Evolutionary conservation across 2,329 filamentous ascomycete genomes (phyloP).

Genomic region (Stachybotrys elegans): DNA sequence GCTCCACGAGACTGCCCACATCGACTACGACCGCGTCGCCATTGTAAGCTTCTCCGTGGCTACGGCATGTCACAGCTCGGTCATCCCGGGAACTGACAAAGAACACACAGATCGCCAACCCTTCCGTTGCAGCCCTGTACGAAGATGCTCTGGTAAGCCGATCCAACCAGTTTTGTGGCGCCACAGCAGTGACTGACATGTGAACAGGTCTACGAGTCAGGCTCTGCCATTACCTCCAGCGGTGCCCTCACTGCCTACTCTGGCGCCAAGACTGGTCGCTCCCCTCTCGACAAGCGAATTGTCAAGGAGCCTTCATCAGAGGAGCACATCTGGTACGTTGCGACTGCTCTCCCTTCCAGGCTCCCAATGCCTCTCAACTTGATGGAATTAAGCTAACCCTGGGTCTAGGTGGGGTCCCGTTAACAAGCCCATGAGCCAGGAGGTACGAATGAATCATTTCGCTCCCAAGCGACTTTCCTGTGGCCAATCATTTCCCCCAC

Average conservation of each 20-base stretch:
- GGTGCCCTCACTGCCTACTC: conserved; percentile 97
- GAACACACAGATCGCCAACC: conserved; percentile 66
- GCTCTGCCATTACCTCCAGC: conserved; percentile 92
- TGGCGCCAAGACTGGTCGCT: conserved; percentile 95
- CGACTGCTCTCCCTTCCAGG: no score
- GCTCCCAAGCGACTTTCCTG: no score
- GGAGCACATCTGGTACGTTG: conserved; percentile 74
- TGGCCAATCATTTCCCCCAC: no score
- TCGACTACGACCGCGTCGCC: conserved; percentile 96
- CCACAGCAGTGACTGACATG: no score
- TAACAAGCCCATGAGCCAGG: conserved; percentile 96
- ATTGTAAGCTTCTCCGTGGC: conserved; percentile 60
- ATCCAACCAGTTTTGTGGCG: no score
- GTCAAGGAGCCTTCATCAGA: conserved; percentile 88
- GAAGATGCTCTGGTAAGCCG: conserved; percentile 83
- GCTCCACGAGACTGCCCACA: conserved; percentile 95
- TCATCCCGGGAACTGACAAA: neutral
- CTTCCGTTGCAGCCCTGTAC: conserved; percentile 91
- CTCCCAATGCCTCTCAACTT: no score
- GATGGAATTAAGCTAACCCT: no score
- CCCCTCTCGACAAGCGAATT: conserved; percentile 94
- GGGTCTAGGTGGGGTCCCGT: conserved; percentile 93
- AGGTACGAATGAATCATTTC: no score
- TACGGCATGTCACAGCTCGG: conserved; percentile 7
- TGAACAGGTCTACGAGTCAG: conserved; percentile 76